phyloP scores from a whole-genome alignment of 139 green algal species.

The Parachlorella kessleri region DNA sequence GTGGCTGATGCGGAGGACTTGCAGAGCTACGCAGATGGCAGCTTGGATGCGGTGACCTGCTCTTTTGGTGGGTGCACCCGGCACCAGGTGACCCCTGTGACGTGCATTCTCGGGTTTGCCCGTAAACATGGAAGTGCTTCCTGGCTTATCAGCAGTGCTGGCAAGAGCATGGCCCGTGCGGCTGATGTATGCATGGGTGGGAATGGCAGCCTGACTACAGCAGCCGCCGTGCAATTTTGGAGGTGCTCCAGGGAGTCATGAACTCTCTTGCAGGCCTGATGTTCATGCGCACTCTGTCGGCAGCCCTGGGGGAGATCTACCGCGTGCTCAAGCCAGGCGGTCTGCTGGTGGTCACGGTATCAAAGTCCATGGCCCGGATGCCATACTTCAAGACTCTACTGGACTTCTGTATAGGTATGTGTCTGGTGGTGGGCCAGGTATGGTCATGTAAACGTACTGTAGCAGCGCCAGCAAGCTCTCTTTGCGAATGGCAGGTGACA shows the following conservation, averaged over 20 bases:
- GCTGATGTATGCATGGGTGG: not conserved
- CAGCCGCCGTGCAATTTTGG: not conserved
- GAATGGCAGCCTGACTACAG: not conserved
- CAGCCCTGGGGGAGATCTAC: not conserved
- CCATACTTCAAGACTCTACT: not conserved
- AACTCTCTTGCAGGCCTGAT: not conserved
- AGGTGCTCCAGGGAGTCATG: not conserved
- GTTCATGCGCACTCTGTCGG: not conserved
- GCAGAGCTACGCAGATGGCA: not conserved
- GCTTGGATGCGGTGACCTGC: conserved; percentile 18
- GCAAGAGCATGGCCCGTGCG: not conserved
- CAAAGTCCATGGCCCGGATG: not conserved
- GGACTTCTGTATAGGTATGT: not conserved
- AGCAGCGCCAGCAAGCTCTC: too few species aligned
- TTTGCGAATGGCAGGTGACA: too few species aligned
- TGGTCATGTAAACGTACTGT: too few species aligned
- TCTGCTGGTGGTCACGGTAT: not conserved
- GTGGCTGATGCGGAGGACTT: conserved; percentile 4
- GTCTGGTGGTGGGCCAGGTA: too few species aligned
- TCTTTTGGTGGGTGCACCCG: not conserved
- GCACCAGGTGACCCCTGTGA: not conserved
- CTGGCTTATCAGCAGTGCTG: not conserved
- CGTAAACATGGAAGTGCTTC: not conserved
- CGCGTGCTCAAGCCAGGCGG: conserved; percentile 17
- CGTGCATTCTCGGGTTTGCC: not conserved